Evolutionary conservation across 2,329 filamentous ascomycete genomes (phyloP).

Genomic region (Stagonosporopsis cucurbitacearum): DNA sequence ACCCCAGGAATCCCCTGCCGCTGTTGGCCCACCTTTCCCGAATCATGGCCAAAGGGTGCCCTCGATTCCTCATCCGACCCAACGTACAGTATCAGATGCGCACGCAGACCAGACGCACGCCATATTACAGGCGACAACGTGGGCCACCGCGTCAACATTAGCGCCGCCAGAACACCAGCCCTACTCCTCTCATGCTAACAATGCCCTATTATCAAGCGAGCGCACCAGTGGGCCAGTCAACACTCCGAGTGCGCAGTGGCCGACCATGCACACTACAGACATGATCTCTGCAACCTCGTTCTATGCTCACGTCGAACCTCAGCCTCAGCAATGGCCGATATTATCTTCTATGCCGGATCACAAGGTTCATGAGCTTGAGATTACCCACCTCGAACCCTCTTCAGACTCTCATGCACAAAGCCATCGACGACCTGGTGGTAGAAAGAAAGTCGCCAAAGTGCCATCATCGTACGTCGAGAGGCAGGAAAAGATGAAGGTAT

Average conservation of each 20-base stretch:
- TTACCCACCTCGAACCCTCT: slow-evolving; percentile 16
- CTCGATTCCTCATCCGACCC: slow-evolving; percentile 30
- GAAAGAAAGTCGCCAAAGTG: slow-evolving; percentile 39
- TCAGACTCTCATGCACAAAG: slow-evolving; percentile 12
- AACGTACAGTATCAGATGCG: slow-evolving; percentile 29
- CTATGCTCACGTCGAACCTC: slow-evolving; percentile 25
- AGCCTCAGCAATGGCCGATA: slow-evolving; percentile 30
- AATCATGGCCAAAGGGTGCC: slow-evolving; percentile 29
- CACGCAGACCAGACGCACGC: slow-evolving; percentile 24
- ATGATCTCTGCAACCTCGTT: slow-evolving; percentile 15
- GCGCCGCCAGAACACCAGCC: slow-evolving; percentile 24
- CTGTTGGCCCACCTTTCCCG: slow-evolving; percentile 33
- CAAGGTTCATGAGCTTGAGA: slow-evolving; percentile 22
- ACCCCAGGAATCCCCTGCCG: slow-evolving; percentile 29
- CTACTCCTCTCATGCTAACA: slow-evolving; percentile 22
- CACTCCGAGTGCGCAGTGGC: slow-evolving; percentile 28
- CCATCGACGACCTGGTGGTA: slow-evolving; percentile 25
- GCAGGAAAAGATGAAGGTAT: slow-evolving; percentile 43
- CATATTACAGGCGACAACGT: slow-evolving; percentile 25
- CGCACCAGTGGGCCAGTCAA: slow-evolving; percentile 17
- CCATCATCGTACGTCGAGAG: slow-evolving; percentile 44
- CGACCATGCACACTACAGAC: slow-evolving; percentile 16
- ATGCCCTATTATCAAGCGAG: slow-evolving; percentile 19
- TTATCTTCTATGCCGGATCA: slow-evolving; percentile 20
- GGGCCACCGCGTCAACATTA: slow-evolving; percentile 22